These are phyloP conservation scores for grape (Vitis vinifera) DNA, from an alignment of 164 flowering plant genomes.

Conservation along the genomic window DNA sequence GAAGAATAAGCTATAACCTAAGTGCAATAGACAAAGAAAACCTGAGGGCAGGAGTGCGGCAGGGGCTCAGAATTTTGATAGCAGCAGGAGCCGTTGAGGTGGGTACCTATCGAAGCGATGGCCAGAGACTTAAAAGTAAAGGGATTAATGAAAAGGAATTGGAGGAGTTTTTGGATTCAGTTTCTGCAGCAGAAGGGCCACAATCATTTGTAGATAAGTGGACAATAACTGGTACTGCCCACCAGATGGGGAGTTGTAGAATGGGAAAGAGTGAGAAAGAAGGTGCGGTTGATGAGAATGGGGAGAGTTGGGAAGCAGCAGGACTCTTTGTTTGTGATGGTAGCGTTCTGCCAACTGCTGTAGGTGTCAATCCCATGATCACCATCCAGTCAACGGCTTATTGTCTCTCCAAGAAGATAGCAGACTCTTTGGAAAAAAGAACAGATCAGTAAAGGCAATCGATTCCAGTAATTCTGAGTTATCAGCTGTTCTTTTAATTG, in stretches of 20 bases:
- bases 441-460: background rate
- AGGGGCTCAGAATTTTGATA: slow-evolving; percentile 42
- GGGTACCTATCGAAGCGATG: slow-evolving; percentile 56
- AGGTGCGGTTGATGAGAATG: slow-evolving; percentile 54
- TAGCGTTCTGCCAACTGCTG: slow-evolving; percentile 58
- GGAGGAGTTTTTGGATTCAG: slow-evolving; percentile 45
- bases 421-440: slow-evolving; percentile 10
- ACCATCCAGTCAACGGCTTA: slow-evolving; percentile 41
- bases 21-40: slow-evolving; percentile 33
- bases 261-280: slow-evolving; percentile 48
- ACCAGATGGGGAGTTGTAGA: slow-evolving; percentile 62
- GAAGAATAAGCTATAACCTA: slow-evolving; percentile 35
- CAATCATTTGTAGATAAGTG: slow-evolving; percentile 16
- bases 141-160: slow-evolving; percentile 31
- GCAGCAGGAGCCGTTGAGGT: slow-evolving; percentile 69
- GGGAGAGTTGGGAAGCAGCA: slow-evolving; percentile 63
- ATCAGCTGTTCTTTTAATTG: no score
- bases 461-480: no score
- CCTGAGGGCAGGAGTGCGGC: slow-evolving; percentile 37
- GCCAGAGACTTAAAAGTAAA: slow-evolving; percentile 39
- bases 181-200: slow-evolving; percentile 35
- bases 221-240: slow-evolving; percentile 33
- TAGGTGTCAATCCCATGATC: slow-evolving; percentile 63
- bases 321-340: slow-evolving; percentile 62
- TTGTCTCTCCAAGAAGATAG: slow-evolving; percentile 34